Conservation (phyloP, 2,329 filamentous ascomycete species). For the Paecilomyces sp. region DNA sequence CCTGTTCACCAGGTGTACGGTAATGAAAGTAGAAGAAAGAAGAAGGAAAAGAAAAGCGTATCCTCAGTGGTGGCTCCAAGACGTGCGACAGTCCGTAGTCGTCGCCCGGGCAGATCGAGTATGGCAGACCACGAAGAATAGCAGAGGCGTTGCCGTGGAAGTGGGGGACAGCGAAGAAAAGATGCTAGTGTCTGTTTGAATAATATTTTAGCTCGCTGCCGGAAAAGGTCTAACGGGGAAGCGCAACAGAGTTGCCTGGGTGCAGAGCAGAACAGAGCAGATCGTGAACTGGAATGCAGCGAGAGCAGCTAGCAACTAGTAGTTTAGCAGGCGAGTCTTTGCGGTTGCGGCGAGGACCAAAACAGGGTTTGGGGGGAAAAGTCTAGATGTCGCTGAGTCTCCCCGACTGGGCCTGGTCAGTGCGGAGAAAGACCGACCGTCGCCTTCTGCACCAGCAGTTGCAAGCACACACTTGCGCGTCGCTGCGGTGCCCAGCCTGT, state of each 20-base stretch:
- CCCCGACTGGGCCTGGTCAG: background rate
- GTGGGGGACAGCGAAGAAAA: background rate
- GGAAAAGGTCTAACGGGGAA: background rate
- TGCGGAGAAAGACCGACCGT: background rate
- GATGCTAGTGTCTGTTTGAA: background rate
- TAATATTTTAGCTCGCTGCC: background rate
- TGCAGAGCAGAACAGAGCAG: background rate
- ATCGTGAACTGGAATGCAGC: background rate
- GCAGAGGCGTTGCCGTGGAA: background rate
- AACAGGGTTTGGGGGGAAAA: background rate
- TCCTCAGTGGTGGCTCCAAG: background rate
- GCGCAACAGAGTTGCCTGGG: background rate
- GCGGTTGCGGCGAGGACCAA: background rate
- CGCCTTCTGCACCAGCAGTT: background rate
- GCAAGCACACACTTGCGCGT: background rate
- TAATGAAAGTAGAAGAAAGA: background rate
- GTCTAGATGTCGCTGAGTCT: background rate
- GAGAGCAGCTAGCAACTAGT: background rate
- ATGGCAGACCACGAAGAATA: background rate
- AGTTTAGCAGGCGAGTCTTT: too few species aligned
- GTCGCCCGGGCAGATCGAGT: background rate
- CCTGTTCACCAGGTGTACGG: background rate
- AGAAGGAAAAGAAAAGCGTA: background rate
- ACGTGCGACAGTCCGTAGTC: background rate
- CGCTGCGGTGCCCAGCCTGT: background rate